phyloP scores from a whole-genome alignment of 495 filamentous ascomycete genomes.

The Neurospora sp. region DNA sequence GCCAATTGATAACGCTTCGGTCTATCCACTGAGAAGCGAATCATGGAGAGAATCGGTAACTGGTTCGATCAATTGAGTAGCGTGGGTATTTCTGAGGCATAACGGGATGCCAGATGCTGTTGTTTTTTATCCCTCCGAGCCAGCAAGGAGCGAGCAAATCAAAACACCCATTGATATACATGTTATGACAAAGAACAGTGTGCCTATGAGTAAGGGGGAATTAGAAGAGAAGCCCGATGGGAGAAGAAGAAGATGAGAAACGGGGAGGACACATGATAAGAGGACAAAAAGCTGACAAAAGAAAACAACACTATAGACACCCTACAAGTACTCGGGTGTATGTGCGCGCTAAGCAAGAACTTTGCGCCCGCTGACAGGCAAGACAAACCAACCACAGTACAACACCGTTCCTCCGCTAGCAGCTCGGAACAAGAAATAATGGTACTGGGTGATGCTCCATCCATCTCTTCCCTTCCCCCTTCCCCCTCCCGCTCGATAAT shows the following conservation, averaged over 20 bases:
- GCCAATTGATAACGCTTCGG: not conserved
- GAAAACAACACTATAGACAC: conserved; percentile 19
- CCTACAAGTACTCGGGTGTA: conserved; percentile 2
- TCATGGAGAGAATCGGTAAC: not conserved
- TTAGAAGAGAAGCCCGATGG: not conserved
- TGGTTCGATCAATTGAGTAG: not conserved
- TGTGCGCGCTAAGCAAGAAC: not conserved
- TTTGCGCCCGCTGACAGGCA: not conserved
- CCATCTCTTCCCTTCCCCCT: not conserved
- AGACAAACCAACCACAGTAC: conserved; percentile 2
- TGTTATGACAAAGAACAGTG: conserved; percentile 26
- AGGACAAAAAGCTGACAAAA: conserved; percentile 20
- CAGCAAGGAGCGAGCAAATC: conserved; percentile 27
- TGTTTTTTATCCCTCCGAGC: conserved; percentile 16
- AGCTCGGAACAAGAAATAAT: conserved; percentile 3
- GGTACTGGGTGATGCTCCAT: conserved; percentile 12
- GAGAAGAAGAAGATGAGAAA: conserved; percentile 5
- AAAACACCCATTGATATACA: conserved; percentile 34
- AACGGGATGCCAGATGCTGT: not conserved
- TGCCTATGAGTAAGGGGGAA: conserved; percentile 3
- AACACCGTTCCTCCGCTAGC: conserved; percentile 1
- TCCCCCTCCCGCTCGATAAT: not conserved
- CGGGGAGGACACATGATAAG: not conserved
- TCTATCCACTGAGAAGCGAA: not conserved
- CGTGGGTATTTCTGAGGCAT: not conserved